A percentile compares a stretch with the other conserved stretches of the same genome.
phyloP scores from a whole-genome alignment of 257 asterid species.

The Ilex aquifolium region DNA sequence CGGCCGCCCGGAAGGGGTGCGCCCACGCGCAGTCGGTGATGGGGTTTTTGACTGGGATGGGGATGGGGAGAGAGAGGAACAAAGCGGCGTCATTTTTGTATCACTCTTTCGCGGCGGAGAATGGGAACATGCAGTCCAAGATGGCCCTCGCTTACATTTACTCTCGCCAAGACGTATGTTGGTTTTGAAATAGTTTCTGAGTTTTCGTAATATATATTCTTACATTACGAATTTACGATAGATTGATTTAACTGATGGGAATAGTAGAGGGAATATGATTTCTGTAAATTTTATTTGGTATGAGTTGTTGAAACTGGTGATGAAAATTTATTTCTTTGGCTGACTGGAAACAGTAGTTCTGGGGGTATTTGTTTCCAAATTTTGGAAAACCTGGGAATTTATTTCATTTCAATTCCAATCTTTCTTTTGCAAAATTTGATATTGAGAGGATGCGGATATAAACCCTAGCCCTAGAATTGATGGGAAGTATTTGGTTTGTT shows the following conservation, averaged over 20 bases:
- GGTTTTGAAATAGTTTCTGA: neutral
- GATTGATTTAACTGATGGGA: too few relatives aligned
- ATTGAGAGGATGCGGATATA: too few relatives aligned
- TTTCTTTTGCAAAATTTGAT: too few relatives aligned
- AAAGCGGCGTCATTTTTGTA: constrained; percentile 69
- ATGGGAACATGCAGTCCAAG: constrained; percentile 93
- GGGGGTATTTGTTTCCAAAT: neutral
- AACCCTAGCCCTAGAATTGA: too few relatives aligned
- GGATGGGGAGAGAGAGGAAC: constrained; percentile 75
- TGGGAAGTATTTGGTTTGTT: too few relatives aligned
- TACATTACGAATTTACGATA: too few relatives aligned
- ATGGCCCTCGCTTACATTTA: constrained; percentile 86
- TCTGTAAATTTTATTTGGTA: neutral
- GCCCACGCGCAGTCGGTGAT: constrained; percentile 79
- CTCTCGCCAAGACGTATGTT: constrained; percentile 76
- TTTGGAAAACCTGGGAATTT: neutral
- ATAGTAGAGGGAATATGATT: neutral
- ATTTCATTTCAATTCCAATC: neutral
- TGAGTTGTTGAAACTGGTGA: neutral
- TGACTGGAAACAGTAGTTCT: neutral
- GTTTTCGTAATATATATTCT: neutral
- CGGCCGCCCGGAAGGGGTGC: constrained; percentile 41
- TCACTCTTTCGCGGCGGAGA: constrained; percentile 70
- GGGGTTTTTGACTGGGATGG: constrained; percentile 78
- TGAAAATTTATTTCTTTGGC: neutral